Conservation (phyloP, 768 basidiomycete genomes). For the Tulasnella sp. region DNA sequence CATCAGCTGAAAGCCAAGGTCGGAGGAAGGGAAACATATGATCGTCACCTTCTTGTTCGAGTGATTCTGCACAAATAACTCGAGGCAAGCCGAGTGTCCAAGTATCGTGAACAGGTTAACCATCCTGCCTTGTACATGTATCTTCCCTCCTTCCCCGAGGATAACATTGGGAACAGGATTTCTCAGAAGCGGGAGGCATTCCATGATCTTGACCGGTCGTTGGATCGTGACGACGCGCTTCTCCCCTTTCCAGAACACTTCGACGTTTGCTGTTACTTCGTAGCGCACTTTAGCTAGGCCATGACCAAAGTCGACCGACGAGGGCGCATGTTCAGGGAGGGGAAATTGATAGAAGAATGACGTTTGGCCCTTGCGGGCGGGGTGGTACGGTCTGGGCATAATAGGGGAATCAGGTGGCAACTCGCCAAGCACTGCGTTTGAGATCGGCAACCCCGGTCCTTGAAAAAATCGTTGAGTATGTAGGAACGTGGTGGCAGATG, state of each 20-base stretch:
- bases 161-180: conserved; percentile 39
- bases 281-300: conserved; percentile 67
- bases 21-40: conserved; percentile 2
- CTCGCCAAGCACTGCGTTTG: conserved; percentile 71
- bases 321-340: conserved; percentile 60
- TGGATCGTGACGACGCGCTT: conserved; percentile 61
- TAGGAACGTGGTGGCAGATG: conserved; percentile 73
- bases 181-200: conserved; percentile 40
- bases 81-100: conserved; percentile 66
- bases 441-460: conserved; percentile 75
- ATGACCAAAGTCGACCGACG: conserved; percentile 65
- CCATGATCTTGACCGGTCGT: conserved; percentile 61
- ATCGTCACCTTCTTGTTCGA: conserved; percentile 64
- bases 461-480: conserved; percentile 70
- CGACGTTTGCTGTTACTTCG: conserved; percentile 66
- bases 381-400: conserved; percentile 61
- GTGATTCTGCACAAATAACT: conserved; percentile 78
- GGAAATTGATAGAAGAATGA: conserved; percentile 80
- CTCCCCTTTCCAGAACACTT: conserved; percentile 72
- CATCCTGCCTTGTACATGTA: conserved; percentile 69
- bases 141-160: conserved; percentile 72
- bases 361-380: conserved; percentile 69
- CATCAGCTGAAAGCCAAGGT: background rate
- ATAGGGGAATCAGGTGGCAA: conserved; percentile 50
- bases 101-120: conserved; percentile 60